phyloP scores from a whole-genome alignment of 169 alveolate genomes.

The Plasmodium sp. region DNA sequence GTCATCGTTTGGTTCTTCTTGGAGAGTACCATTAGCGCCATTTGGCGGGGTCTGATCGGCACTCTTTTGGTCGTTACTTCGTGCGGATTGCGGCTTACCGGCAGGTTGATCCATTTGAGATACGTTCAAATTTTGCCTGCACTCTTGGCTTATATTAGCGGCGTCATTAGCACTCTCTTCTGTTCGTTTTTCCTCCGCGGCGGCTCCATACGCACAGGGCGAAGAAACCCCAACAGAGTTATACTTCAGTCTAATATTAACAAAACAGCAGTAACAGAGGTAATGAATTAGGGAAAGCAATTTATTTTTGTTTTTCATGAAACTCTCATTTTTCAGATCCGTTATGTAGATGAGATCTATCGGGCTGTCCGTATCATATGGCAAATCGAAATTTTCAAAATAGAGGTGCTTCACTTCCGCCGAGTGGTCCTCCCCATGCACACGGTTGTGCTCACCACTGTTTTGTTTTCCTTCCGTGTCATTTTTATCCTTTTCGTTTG shows the following conservation, averaged over 20 bases:
- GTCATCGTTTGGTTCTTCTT: neutral
- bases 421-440: neutral
- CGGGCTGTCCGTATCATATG: constrained; percentile 19
- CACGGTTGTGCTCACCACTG: neutral
- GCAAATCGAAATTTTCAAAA: constrained; percentile 58
- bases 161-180: neutral
- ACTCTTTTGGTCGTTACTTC: neutral
- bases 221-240: neutral
- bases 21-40: neutral
- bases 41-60: neutral
- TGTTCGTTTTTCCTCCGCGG: neutral
- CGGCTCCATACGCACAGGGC: neutral
- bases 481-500: neutral
- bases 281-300: constrained; percentile 70
- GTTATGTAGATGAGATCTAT: constrained; percentile 47
- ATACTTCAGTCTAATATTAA: constrained; percentile 54
- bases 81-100: neutral
- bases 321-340: neutral
- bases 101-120: neutral
- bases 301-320: constrained; percentile 54
- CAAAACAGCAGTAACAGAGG: constrained; percentile 67
- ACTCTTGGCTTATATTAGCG: neutral
- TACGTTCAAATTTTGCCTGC: neutral
- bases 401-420: neutral
- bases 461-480: neutral